phyloP scores from a whole-genome alignment of 805 yeast species.

The Candida andamanensis region DNA sequence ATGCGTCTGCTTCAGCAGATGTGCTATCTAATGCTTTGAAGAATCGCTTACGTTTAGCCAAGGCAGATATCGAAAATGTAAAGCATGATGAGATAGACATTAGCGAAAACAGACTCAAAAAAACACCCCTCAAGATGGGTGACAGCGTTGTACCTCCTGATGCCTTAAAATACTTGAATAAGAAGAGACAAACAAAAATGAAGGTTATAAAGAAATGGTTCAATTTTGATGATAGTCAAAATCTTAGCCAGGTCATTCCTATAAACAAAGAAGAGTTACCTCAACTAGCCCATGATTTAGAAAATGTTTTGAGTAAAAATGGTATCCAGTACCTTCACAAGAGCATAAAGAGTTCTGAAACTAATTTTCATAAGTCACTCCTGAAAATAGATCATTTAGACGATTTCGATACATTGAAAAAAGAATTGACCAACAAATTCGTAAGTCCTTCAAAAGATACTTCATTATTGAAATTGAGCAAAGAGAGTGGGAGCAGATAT shows the following conservation, averaged over 20 bases:
- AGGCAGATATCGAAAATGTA: no score
- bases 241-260: constrained; percentile 11
- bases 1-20: constrained; percentile 9
- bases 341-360: no score
- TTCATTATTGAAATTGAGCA: constrained; percentile 45
- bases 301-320: constrained; percentile 72
- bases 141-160: constrained; percentile 1
- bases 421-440: neutral
- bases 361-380: constrained; percentile 61
- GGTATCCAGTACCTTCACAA: constrained; percentile 70
- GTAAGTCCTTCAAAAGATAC: constrained; percentile 55
- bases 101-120: no score
- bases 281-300: constrained; percentile 57
- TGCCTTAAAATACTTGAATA: constrained; percentile 1
- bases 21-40: constrained; percentile 8
- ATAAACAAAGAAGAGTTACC: constrained; percentile 41
- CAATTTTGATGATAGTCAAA: no score
- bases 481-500: constrained; percentile 32
- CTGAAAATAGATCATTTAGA: constrained; percentile 55
- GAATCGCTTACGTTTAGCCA: constrained; percentile 7
- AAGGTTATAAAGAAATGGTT: no score
- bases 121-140: no score
- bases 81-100: no score
- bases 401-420: constrained; percentile 54
- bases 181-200: no score